Evolutionary conservation across 257 asterid species (phyloP).

Genomic region (Solanum chiquidenum): DNA sequence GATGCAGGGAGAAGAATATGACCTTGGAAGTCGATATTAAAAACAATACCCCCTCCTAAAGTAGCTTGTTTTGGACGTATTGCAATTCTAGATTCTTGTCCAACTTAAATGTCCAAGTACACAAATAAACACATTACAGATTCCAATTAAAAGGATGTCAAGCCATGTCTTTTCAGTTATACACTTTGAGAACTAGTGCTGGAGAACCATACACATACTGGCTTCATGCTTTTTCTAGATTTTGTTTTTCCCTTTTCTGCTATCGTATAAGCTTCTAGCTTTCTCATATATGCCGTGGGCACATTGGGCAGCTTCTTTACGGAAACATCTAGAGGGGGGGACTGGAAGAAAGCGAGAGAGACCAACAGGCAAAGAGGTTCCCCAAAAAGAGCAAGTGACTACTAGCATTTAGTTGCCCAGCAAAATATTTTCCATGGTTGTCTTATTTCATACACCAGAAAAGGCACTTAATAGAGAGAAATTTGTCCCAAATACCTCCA

Average conservation of each 20-base stretch:
- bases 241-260: neutral
- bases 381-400: neutral
- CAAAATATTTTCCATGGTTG: neutral
- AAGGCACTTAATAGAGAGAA: neutral
- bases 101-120: neutral
- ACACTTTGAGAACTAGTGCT: neutral
- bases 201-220: neutral
- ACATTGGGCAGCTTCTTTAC: neutral
- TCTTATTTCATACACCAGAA: neutral
- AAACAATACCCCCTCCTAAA: neutral
- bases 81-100: neutral
- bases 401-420: neutral
- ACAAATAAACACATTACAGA: neutral
- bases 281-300: neutral
- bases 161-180: neutral
- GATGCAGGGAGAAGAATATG: neutral
- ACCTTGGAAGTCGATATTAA: neutral
- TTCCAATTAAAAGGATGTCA: neutral
- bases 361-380: neutral
- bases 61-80: neutral
- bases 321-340: neutral
- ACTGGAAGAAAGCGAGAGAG: conserved; percentile 1
- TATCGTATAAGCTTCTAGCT: neutral
- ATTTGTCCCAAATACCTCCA: neutral
- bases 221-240: neutral